phyloP scores from a whole-genome alignment of 768 basidiomycete genomes.

The Collybiopsis luxurians region DNA sequence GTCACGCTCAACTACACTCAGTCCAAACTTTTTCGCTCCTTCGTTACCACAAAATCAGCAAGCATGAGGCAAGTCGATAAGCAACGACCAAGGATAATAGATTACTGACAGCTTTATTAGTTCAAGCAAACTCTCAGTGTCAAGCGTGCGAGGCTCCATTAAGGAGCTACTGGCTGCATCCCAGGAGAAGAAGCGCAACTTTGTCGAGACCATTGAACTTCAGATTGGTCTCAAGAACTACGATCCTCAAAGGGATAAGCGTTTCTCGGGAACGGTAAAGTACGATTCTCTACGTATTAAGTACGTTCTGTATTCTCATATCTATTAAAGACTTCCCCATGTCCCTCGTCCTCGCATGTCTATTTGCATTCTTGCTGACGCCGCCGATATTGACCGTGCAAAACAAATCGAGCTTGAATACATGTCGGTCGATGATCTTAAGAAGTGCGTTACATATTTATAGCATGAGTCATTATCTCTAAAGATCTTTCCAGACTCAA shows the following conservation, averaged over 20 bases:
- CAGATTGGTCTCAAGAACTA: constrained; percentile 99
- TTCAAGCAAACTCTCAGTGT: constrained; percentile 89
- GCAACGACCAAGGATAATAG: background rate
- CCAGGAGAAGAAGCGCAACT: constrained; percentile 90
- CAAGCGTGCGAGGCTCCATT: constrained; percentile 99
- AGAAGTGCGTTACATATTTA: constrained; percentile 64
- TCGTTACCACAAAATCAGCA: background rate
- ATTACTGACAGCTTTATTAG: background rate
- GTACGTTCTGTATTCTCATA: constrained; percentile 7
- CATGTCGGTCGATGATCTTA: constrained; percentile 99
- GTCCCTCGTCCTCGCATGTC: constrained; percentile 99
- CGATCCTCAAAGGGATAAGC: constrained; percentile 99
- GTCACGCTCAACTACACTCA: background rate
- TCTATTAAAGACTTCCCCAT: constrained; percentile 72
- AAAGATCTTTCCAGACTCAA: constrained; percentile 61
- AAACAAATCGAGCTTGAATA: constrained; percentile 98
- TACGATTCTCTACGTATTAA: constrained; percentile 30
- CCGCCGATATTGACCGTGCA: constrained; percentile 96
- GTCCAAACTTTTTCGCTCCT: background rate
- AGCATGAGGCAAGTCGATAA: background rate
- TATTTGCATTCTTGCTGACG: constrained; percentile 99
- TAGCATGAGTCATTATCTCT: background rate
- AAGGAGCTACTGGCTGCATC: constrained; percentile 84
- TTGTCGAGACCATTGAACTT: constrained; percentile 94
- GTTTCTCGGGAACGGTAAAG: constrained; percentile 99